phyloP scores from a whole-genome alignment of 208 protist genomes.

The Strigomonas culicis region DNA sequence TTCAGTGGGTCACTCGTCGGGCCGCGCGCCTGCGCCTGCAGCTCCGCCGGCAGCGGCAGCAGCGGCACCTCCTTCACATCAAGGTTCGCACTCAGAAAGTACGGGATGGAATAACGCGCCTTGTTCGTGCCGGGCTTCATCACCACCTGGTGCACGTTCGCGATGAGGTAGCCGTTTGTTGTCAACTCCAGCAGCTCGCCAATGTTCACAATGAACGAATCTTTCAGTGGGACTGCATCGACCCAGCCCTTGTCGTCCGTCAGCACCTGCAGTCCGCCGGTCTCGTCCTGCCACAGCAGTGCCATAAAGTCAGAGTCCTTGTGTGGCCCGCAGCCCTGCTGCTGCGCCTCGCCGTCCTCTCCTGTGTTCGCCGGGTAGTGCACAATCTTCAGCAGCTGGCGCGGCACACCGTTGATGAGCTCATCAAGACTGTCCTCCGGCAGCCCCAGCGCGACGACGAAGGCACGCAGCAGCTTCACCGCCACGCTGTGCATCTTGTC shows the following conservation, averaged over 20 bases:
- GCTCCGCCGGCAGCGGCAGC: conserved; percentile 5
- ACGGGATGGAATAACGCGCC: conserved; percentile 13
- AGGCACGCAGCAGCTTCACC: conserved; percentile 6
- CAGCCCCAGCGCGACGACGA: neutral
- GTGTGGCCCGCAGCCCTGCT: conserved; percentile 8
- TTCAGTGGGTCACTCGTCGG: neutral
- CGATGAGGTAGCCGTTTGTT: conserved; percentile 11
- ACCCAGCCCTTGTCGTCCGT: conserved; percentile 14
- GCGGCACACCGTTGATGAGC: neutral
- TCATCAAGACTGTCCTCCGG: conserved; percentile 1
- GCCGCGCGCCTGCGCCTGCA: conserved; percentile 8
- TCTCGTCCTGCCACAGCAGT: conserved; percentile 15
- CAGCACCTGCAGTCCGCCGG: conserved; percentile 14
- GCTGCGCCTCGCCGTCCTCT: neutral
- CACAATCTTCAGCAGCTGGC: neutral
- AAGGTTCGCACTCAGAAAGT: conserved; percentile 9
- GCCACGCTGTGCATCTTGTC: neutral
- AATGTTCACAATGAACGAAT: conserved; percentile 15
- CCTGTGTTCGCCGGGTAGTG: conserved; percentile 8
- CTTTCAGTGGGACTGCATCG: conserved; percentile 4
- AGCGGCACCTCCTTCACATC: conserved; percentile 3
- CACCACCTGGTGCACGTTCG: conserved; percentile 13
- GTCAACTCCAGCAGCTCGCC: conserved; percentile 14
- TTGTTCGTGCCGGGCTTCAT: conserved; percentile 4
- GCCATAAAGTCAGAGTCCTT: conserved; percentile 5